Conservation (phyloP, 1,284 basidiomycete genomes). For the Sporisorium graminicola region DNA sequence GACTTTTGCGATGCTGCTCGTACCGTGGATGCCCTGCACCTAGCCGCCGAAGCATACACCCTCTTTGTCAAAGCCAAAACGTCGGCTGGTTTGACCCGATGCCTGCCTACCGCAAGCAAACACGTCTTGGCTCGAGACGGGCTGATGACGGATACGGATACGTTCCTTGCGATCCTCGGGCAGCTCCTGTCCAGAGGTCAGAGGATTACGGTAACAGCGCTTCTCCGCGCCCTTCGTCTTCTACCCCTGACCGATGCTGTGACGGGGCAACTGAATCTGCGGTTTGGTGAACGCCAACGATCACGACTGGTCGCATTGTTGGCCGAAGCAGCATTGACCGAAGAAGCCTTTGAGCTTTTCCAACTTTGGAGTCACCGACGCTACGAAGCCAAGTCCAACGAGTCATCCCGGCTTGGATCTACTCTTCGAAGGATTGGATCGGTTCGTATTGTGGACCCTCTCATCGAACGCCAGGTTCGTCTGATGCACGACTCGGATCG, state of each 20-base stretch:
- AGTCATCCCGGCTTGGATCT: neutral
- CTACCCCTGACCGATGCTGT: constrained; percentile 25
- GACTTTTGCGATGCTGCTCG: constrained; percentile 29
- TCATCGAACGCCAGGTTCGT: constrained; percentile 36
- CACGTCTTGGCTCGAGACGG: constrained; percentile 32
- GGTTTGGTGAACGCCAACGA: constrained; percentile 13
- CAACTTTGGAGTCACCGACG: constrained; percentile 34
- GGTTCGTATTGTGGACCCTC: constrained; percentile 16
- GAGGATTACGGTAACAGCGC: constrained; percentile 11
- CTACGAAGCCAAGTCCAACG: constrained; percentile 9
- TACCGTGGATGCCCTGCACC: neutral
- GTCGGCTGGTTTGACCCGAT: neutral
- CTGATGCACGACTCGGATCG: constrained; percentile 27
- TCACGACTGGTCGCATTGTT: constrained; percentile 15
- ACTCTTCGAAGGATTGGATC: constrained; percentile 7
- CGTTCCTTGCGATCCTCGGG: constrained; percentile 19
- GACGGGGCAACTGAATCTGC: constrained; percentile 27
- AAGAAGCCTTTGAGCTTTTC: constrained; percentile 40
- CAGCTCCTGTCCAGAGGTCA: constrained; percentile 11
- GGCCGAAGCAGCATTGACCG: constrained; percentile 21
- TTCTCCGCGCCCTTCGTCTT: constrained; percentile 29
- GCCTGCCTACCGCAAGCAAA: constrained; percentile 1
- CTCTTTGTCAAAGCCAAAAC: constrained; percentile 41
- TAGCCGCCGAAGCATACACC: constrained; percentile 20
- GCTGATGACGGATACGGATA: constrained; percentile 24